Percentiles rank a stretch among this genome's conserved stretches.
Conservation (phyloP, 371 early-diverging fungal genomes). For the Syncephalastrum sp. region DNA sequence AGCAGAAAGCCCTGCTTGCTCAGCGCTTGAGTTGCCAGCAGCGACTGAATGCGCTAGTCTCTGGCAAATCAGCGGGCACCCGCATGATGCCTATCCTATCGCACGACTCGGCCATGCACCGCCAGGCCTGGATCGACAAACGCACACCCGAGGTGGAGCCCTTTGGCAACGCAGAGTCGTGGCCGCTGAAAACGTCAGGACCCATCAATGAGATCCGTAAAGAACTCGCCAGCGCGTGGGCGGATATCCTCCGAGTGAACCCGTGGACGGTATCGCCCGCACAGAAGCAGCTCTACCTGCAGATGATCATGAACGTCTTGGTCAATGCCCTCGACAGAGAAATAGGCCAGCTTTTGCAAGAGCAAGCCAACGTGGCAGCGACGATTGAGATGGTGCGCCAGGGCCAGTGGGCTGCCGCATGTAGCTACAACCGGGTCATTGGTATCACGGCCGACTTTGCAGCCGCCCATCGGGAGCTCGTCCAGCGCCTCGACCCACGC, state of each 20-base stretch:
- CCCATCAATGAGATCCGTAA: slow-evolving; percentile 13
- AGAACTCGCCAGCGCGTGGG: slow-evolving; percentile 15
- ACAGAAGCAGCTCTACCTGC: slow-evolving; percentile 9
- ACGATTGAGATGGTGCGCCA: slow-evolving; percentile 22
- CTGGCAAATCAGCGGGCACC: slow-evolving; percentile 4
- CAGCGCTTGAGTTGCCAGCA: too few relatives aligned
- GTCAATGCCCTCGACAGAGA: slow-evolving; percentile 26
- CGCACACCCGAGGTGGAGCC: slow-evolving; percentile 5
- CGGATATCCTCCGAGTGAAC: slow-evolving; percentile 1
- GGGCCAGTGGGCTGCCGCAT: slow-evolving; percentile 20
- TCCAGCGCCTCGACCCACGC: slow-evolving; percentile 29
- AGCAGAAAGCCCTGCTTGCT: too few relatives aligned
- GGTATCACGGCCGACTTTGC: slow-evolving; percentile 46
- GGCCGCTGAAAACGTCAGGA: slow-evolving; percentile 30
- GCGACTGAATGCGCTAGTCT: too few relatives aligned
- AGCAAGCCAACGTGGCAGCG: slow-evolving; percentile 20
- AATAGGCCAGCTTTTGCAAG: slow-evolving; percentile 21
- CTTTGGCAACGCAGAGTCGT: slow-evolving; percentile 17
- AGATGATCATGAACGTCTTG: slow-evolving; percentile 6
- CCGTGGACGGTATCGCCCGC: slow-evolving; percentile 17
- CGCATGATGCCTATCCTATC: slow-evolving; percentile 22
- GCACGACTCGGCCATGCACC: slow-evolving; percentile 5
- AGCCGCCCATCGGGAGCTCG: slow-evolving; percentile 25
- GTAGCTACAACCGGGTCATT: slow-evolving; percentile 35
- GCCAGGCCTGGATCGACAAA: slow-evolving; percentile 16